Conservation (phyloP, 2,329 filamentous ascomycete species). For the Meredithiella fracta region DNA sequence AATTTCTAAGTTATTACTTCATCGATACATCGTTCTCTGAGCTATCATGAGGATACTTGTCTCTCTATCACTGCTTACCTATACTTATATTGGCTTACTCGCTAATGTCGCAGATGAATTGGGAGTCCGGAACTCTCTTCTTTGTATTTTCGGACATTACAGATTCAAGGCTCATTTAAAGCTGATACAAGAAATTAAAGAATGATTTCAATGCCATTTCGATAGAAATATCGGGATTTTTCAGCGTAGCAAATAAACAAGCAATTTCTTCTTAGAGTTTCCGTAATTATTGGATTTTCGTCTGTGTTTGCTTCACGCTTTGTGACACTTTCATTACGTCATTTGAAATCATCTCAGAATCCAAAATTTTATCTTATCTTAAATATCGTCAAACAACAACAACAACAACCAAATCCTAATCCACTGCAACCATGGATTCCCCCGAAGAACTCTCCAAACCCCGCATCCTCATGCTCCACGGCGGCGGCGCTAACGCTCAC, state of each 20-base stretch:
- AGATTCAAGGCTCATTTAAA: background rate
- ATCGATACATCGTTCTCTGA: too few relatives aligned
- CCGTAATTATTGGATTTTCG: too few relatives aligned
- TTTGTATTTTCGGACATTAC: background rate
- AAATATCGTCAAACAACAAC: background rate
- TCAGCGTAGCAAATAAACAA: too few relatives aligned
- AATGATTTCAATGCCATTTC: background rate
- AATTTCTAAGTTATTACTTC: too few relatives aligned
- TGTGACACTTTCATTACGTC: too few relatives aligned
- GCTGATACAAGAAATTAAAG: background rate
- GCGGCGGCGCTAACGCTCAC: conserved; percentile 55
- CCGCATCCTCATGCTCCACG: conserved; percentile 66
- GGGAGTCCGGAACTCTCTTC: background rate
- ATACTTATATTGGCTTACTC: too few relatives aligned
- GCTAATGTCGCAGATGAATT: background rate
- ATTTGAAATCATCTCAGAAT: too few relatives aligned
- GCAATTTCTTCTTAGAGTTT: too few relatives aligned
- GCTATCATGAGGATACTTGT: too few relatives aligned
- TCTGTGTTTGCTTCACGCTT: too few relatives aligned
- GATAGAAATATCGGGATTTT: too few relatives aligned
- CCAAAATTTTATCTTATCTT: background rate
- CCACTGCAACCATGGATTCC: background rate
- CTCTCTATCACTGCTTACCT: too few relatives aligned
- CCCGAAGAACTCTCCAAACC: conserved; percentile 26
- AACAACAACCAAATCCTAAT: background rate